Evolutionary conservation across 805 yeast genomes (phyloP), one percentile per base, ranked within the genome.

Genomic region (Cyberlindnera euphorbiiphila): DNA sequence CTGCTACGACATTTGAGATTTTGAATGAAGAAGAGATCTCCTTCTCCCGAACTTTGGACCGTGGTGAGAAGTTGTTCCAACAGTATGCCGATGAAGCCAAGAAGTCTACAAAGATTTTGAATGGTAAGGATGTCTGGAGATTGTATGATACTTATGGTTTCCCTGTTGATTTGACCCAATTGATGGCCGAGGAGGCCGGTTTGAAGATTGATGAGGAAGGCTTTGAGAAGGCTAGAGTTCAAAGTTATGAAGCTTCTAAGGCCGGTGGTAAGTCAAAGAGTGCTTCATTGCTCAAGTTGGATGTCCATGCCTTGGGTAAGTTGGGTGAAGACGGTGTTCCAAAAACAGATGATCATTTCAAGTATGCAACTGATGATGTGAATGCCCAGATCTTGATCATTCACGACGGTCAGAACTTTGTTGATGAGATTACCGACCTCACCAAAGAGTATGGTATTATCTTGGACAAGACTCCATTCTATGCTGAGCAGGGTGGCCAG

Each of bases 401-500:
- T 45, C 79, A 79, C 52, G 73, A 78, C 48, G 86, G 87, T 27
- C 64, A 72, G 29, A 62, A 68, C 23, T 86, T 88, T 50, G 78
- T 76, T 34, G 66, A 72, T 30, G 67, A 66, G 43, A 69, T 68
- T 32, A 54, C 68, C 26, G 71, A 66, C 43, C 47, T 57, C 19
- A 67, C 68, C 28, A 64, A 65, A 48, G 87, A 85, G 60, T 65
- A 72, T 49, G 99, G 99, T 61, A 64, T 93, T 36, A 61, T 93
- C 34, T 71, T 93, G 42, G 94, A 93, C 60, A 83, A 78, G 62
- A 86, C 98, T 18, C 93, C 94, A 61, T 87, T 93, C 66, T 93
- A 93, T 59, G 98, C 98, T 34, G 99, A 93, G 69, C 94, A 86
- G 66, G 99, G 99, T 78, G 99, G 99, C 58, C 99, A 93, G 72